A percentile compares a stretch with the other conserved stretches of the same genome.
Evolutionary conservation across 1,284 basidiomycete species (phyloP).

Genomic region (Leccinum griseonigrum): DNA sequence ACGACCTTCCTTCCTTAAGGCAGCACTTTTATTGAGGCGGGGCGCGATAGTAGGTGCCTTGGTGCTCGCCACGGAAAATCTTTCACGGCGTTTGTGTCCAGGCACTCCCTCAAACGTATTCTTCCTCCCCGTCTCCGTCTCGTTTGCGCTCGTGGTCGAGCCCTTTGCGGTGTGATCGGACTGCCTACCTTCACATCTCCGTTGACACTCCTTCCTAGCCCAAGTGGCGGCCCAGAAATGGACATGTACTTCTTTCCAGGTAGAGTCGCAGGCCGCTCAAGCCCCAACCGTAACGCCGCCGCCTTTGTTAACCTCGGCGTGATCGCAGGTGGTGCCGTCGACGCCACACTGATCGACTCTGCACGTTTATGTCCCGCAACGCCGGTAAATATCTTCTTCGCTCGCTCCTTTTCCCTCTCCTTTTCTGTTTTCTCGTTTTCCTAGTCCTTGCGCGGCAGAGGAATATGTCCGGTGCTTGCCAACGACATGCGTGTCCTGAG

Average conservation of each 20-base stretch:
- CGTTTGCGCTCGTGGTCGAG: conserved; percentile 20
- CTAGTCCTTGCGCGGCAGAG: conserved; percentile 26
- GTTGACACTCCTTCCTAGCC: conserved; percentile 1
- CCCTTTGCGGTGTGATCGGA: conserved; percentile 7
- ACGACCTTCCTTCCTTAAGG: conserved; percentile 49
- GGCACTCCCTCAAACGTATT: conserved; percentile 73
- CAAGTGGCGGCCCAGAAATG: conserved; percentile 13
- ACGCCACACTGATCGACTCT: conserved; percentile 65
- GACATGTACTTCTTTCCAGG: conserved; percentile 32
- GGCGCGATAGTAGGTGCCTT: conserved; percentile 61
- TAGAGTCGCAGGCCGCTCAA: conserved; percentile 36
- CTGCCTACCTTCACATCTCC: neutral
- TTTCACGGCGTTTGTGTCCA: conserved; percentile 76
- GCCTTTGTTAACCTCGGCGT: conserved; percentile 74
- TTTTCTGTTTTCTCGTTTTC: conserved; percentile 33
- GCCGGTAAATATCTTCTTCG: conserved; percentile 63
- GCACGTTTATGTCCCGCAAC: conserved; percentile 76
- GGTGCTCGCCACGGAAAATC: conserved; percentile 64
- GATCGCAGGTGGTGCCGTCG: conserved; percentile 68
- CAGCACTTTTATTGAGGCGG: conserved; percentile 67
- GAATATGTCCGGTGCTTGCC: conserved; percentile 33
- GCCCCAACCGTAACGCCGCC: conserved; percentile 62
- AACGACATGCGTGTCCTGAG: conserved; percentile 31
- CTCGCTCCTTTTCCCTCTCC: conserved; percentile 55
- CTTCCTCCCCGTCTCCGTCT: conserved; percentile 32